Base-by-base conservation (phyloP, 768 basidiomycete species). In the Leccinum pellstonianum region DNA sequence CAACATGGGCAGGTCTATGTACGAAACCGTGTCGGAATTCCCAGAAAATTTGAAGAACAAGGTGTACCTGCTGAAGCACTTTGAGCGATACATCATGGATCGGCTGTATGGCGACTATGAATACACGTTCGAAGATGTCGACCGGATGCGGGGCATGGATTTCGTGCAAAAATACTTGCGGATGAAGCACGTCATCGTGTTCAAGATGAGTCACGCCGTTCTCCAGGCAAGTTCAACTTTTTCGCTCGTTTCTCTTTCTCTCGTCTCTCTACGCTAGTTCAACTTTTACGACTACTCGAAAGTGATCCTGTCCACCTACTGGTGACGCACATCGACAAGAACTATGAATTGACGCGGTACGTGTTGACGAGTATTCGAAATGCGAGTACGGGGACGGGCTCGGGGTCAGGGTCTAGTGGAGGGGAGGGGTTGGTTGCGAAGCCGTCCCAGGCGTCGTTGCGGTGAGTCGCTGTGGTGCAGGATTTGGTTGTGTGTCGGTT, bases 271-370 rank as follows among this genome's bases (percentile, higher is more conserved):
- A 59, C 63, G 52, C 66, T 56, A 98, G 96, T 98, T 98, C 83
- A 99, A 98, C 79, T 98, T 98, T 74, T 93, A 92, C 73, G 97
- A 98, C 76, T 96, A 99, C 77, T 89, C 91, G 43, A 99, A 99
- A 73, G 77, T 98, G 61, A 87, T 99, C 58, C 79, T 99, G 54
- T 93, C 93, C 17, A 92, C 3, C 79, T 88, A 12, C 74, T 87
- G 14, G 80, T 98, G 52, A 93, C 94, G 3, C 87, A 95, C 73
- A 95, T 98, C 68, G 93, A 95, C 82, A 93, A 93, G 79, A 82
- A 87, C 66, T 91, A 93, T 77, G 80, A 81, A 57, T 75, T 95
- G 71, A 86, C 87, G 47, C 85, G 87, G 43, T 89, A 85, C 80
- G 81, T 84, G 35, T 79, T 95, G 52, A 72, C 81, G 56, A 87